Base-by-base conservation (phyloP, 371 early-diverging fungal species). In the Chytridiales sp. region DNA sequence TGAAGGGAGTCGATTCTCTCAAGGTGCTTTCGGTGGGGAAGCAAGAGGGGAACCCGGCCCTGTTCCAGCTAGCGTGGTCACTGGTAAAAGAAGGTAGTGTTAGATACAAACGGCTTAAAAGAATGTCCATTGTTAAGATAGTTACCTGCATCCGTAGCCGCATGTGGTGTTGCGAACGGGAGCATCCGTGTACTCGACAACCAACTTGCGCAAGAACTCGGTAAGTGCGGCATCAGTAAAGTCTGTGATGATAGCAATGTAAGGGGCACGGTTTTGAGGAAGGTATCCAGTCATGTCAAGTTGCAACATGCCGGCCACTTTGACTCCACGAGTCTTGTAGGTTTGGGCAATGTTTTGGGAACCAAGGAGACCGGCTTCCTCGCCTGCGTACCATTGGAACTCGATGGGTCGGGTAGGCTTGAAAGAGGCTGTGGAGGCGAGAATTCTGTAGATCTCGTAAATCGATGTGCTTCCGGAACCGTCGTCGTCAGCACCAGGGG, bases 31-130 rank as follows among this genome's bases (percentile, higher is more conserved):
- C 96, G 54, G 91, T 91, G 1, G 90, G 78, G 64, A 94, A 92
- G 5, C 88, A 87, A 30, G 94, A 85, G 22, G 88, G 85, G 72
- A 76, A 93, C 0, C 94, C 93, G 27, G 83, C 82, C 64, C 87
- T 83, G 61, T 79, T 81, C 94, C 94, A 97, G n/a, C 91, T 88
- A n/a, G 94, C 93, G 66, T 97, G 95, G 74, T 97, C 95, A 60
- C 87, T 80, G 73, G 76, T 77, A 1, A 59, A 69, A 31, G 71
- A 72, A 2, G 66, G 67, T 38, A 17, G 0, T 21, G 21, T 21
- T 27, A 22, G 24, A n/a, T 27, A 56, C 11, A 24, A 43, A 64
- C 59, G 56, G 41, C 40, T 56, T 54, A 38, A 47, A 4, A 32
- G 32, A 59, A 30, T 39, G 19, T 55, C 22, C 24, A 36, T 40